Base-by-base conservation (phyloP, 1,284 basidiomycete species). In the Rhodofomes roseus region DNA sequence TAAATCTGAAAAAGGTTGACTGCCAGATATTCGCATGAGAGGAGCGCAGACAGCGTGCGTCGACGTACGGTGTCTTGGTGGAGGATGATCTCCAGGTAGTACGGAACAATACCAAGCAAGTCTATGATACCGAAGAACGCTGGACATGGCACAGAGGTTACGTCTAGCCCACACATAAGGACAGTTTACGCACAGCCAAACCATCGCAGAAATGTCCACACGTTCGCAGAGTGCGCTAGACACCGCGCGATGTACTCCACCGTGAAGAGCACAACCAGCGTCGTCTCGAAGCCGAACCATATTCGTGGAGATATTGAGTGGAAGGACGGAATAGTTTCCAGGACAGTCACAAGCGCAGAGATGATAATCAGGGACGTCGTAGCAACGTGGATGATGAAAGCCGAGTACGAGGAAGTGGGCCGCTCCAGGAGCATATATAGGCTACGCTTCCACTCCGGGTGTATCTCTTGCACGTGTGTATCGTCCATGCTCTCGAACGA, bases 51-150 rank as follows among this genome's bases (percentile, higher is more conserved):
- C 37, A 50, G 22, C 39, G 37, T 34, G 31, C 22, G 6, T 40
- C n/a, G 39, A 76, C 87, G 61, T 68, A 92, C 90, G 1, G 92
- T 95, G 72, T 96, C 93, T 75, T 93, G 87, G 51, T 85, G 85
- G n/a, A 93, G 70, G 20, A 89, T 76, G 55, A 95, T 80, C 74
- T 95, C 92, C 60, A 95, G 84, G 71, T 93, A 95, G 69, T 94
- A 95, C 1, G 93, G 93, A 29, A 92, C 66, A 58, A 95, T 93
- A 20, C 92, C 87, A 53, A 95, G 79, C 14, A 93, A 74, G 70
- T 95, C 93, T 71, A 93, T 85, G 31, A 95, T 82, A 4, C 90
- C 92, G 70, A 91, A 94, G 73, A 95, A 95, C 1, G 91, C 89
- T 90, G 43, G 55, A 29, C 56, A 55, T 20, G 43, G 3, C 36